Evolutionary conservation across 2,329 filamentous ascomycete genomes (phyloP).

Genomic region (Ceratocystis variospora): DNA sequence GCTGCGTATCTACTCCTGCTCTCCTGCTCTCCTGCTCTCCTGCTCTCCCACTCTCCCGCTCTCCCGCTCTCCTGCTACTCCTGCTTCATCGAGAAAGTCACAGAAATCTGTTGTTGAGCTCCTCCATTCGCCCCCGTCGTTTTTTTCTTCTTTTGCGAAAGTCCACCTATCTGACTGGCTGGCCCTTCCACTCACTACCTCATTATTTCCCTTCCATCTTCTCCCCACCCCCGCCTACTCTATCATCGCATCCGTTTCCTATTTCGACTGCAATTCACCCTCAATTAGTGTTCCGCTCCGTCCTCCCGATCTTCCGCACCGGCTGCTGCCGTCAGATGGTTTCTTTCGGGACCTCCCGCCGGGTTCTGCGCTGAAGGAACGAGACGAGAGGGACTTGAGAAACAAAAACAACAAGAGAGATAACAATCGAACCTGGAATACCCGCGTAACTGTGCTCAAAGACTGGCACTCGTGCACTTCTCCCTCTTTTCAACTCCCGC

Average conservation of each 20-base stretch:
- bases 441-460: background rate
- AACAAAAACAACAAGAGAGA: background rate
- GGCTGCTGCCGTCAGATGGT: slow-evolving; percentile 11
- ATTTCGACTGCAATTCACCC: background rate
- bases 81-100: background rate
- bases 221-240: background rate
- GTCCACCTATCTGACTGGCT: background rate
- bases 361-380: slow-evolving; percentile 11
- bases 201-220: background rate
- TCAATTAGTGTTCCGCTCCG: background rate
- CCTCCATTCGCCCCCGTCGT: background rate
- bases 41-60: background rate
- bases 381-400: background rate
- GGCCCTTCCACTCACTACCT: background rate
- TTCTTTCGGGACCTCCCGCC: slow-evolving; percentile 9
- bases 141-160: background rate
- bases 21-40: too few species aligned
- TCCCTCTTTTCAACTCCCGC: background rate
- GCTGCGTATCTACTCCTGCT: background rate
- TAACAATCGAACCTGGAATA: background rate
- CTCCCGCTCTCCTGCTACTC: background rate
- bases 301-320: background rate
- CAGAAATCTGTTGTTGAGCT: background rate
- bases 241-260: too few species aligned
- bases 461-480: background rate